Base-by-base conservation (phyloP, 2,329 filamentous ascomycete species). In the Verticillium nubilum region DNA sequence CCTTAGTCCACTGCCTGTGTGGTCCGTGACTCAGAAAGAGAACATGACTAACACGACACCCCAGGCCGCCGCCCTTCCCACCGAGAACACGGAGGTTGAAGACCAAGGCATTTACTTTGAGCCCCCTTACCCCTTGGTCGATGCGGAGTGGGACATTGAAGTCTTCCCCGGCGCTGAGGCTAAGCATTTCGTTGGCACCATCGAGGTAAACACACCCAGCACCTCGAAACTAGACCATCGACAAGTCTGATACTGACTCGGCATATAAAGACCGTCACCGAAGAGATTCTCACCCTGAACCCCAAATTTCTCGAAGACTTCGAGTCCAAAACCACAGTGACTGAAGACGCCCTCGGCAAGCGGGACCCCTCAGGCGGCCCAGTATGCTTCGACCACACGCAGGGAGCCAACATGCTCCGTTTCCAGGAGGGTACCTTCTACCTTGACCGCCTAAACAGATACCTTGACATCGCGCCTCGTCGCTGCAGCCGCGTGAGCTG, bases 131-230 rank as follows among this genome's bases (percentile, higher is more conserved):
- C 33, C 33, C 33, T 17, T 50, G 42, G 42, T 33, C 17, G 42
- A 52, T 35, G 42, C 56, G 4, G 56, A 58, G 50, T 58, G 56
- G 56, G 47, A 52, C 19, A 28, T 58, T 17, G 23, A 52, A 29
- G 47, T 58, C 27, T 52, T 28, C 15, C 56, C 56, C 42, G 56
- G 56, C 23, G 56, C 27, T 15, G 56, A 53, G 25, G 57, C 50
- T 15, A 27, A 63, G 12, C 56, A 29, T 23, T 56, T 66, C n/a
- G 61, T 58, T 50, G 65, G 66, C 37, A 66, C 64, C 26, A 52
- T 66, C 52, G 35, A 66, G 56, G 55, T 66, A 27, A n/a, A n/a
- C n/a, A n/a, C n/a, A n/a, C 52, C 26, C 17, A 19, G 12, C 17
- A 19, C 4, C 26, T 37, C 15, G 2, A 37, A 15, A 13, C 13